Evolutionary conservation across 2,329 filamentous ascomycete species (phyloP).

Genomic region (Pseudopyrenochaeta lycopersici): DNA sequence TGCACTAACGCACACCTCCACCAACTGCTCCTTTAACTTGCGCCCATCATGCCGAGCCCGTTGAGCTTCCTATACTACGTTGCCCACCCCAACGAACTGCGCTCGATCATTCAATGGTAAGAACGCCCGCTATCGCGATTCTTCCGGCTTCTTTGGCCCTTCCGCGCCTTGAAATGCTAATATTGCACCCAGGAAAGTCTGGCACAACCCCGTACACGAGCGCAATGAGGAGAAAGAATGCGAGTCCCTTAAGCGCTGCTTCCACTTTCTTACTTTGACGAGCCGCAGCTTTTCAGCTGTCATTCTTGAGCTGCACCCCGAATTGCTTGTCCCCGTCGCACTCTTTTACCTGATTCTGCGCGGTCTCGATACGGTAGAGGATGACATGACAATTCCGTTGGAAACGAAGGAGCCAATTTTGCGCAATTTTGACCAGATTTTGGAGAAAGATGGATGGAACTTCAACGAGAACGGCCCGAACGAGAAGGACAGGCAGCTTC

Average conservation of each 20-base stretch:
- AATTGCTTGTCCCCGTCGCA: slow-evolving; percentile 86
- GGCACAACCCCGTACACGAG: slow-evolving; percentile 92
- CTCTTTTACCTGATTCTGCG: slow-evolving; percentile 94
- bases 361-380: slow-evolving; percentile 96
- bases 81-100: slow-evolving; percentile 79
- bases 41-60: slow-evolving; percentile 48
- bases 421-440: slow-evolving; percentile 78
- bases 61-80: slow-evolving; percentile 73
- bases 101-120: slow-evolving; percentile 89
- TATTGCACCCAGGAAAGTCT: slow-evolving; percentile 77
- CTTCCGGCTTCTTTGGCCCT: neutral
- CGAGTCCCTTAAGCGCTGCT: slow-evolving; percentile 79
- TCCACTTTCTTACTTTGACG: slow-evolving; percentile 83
- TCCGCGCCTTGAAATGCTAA: slow-evolving; percentile 13
- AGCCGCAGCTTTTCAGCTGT: slow-evolving; percentile 93
- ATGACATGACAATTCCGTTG: slow-evolving; percentile 92
- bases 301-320: slow-evolving; percentile 94
- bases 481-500: slow-evolving; percentile 92
- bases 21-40: slow-evolving; percentile 19
- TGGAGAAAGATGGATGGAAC: slow-evolving; percentile 89
- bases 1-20: slow-evolving; percentile 10
- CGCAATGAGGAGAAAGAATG: slow-evolving; percentile 81
- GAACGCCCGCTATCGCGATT: slow-evolving; percentile 19
- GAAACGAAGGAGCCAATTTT: slow-evolving; percentile 86
- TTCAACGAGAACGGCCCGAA: slow-evolving; percentile 85